These are phyloP conservation scores for Pythium utonaiense DNA, from an alignment of 352 stramenopile genomes.

Conservation along the genomic window DNA sequence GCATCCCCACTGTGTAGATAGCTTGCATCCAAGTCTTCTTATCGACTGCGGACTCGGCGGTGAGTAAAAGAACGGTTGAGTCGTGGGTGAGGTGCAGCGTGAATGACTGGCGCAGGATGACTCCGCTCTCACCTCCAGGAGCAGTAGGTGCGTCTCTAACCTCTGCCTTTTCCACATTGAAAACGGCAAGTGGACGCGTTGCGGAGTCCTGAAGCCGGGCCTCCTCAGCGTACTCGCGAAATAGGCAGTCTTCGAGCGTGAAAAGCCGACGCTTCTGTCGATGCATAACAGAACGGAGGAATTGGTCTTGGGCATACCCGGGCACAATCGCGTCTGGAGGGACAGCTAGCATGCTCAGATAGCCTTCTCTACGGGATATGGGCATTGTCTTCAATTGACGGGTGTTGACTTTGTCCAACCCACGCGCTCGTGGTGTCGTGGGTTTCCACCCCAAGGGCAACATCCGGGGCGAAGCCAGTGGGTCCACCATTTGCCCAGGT, in stretches of 20 bases:
- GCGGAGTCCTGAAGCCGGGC: not conserved
- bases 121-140: conserved; percentile 14
- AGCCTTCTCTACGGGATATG: conserved; percentile 8
- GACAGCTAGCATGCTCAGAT: conserved; percentile 7
- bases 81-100: conserved; percentile 20
- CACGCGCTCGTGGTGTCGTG: not conserved
- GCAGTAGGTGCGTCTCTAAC: conserved; percentile 5
- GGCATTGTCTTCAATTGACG: not conserved
- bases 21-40: conserved; percentile 50
- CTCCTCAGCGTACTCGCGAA: conserved; percentile 9
- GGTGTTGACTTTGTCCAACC: not conserved
- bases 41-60: conserved; percentile 35
- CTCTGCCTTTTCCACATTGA: not conserved
- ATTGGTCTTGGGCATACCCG: conserved; percentile 15
- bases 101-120: conserved; percentile 39
- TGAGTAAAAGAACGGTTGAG: conserved; percentile 30
- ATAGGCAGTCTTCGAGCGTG: conserved; percentile 4
- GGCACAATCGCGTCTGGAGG: not conserved
- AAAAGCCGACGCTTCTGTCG: conserved; percentile 9
- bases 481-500: not conserved
- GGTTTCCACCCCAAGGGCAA: conserved; percentile 1
- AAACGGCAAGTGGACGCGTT: not conserved
- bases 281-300: conserved; percentile 12
- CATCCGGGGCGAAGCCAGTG: not conserved
- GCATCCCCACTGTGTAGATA: conserved; percentile 20